These are phyloP conservation scores for Diaporthe caulivora DNA, from an alignment of 2,329 filamentous ascomycete genomes.

Conservation along the genomic window DNA sequence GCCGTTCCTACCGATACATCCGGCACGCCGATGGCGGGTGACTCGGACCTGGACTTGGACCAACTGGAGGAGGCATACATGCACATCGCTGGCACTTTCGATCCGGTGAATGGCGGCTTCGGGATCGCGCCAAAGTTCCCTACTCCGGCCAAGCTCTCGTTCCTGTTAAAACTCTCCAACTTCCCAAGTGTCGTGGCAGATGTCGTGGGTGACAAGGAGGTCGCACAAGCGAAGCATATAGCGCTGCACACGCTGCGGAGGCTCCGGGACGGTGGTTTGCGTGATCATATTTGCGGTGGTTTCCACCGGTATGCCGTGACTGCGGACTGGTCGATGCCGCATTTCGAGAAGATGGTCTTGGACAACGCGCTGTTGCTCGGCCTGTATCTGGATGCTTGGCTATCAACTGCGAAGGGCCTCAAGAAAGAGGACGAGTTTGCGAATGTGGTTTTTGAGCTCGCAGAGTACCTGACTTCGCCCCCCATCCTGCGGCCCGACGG, in stretches of 20 bases:
- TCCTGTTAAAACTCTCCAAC: constrained; percentile 80
- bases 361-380: constrained; percentile 90
- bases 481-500: constrained; percentile 77
- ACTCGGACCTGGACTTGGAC: constrained; percentile 87
- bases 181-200: constrained; percentile 82
- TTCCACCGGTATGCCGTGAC: constrained; percentile 88
- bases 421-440: constrained; percentile 75
- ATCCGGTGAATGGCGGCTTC: constrained; percentile 84
- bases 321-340: constrained; percentile 90
- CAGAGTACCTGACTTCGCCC: constrained; percentile 83
- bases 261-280: constrained; percentile 71
- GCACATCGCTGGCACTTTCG: constrained; percentile 85
- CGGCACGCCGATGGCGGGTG: constrained; percentile 32
- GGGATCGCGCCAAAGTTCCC: constrained; percentile 87
- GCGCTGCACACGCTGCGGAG: constrained; percentile 82
- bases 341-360: constrained; percentile 97
- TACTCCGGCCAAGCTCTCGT: constrained; percentile 86
- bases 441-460: constrained; percentile 83
- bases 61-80: constrained; percentile 90
- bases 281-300: constrained; percentile 68
- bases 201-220: constrained; percentile 88
- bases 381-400: constrained; percentile 88
- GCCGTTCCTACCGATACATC: constrained; percentile 39
- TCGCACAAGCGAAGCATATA: constrained; percentile 80
- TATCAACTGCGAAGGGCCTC: constrained; percentile 57